Conservation (phyloP, 768 basidiomycete genomes). For the Postia placenta region DNA sequence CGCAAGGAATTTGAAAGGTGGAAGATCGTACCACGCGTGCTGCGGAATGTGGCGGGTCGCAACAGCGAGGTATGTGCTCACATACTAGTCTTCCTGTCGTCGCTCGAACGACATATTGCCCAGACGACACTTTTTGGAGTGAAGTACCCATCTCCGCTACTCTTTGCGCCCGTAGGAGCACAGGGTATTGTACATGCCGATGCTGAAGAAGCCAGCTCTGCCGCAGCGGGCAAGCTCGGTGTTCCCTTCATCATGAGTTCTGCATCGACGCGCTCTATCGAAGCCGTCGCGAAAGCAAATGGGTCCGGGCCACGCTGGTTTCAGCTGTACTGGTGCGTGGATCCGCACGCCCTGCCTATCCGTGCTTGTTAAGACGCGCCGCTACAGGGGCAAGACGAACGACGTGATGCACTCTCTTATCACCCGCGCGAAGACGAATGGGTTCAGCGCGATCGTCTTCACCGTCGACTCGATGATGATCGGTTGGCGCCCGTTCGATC, state of each 20-base stretch:
- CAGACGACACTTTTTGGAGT: slow-evolving; percentile 70
- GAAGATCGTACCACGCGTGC: slow-evolving; percentile 75
- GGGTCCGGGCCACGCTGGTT: slow-evolving; percentile 69
- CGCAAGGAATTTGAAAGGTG: slow-evolving; percentile 55
- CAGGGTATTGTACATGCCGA: slow-evolving; percentile 68
- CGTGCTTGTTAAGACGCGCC: too few relatives aligned
- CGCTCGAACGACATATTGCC: neutral
- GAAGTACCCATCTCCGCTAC: slow-evolving; percentile 51
- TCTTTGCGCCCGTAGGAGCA: slow-evolving; percentile 73
- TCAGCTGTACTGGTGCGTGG: slow-evolving; percentile 68
- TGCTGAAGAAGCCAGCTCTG: slow-evolving; percentile 65
- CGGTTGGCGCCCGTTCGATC: slow-evolving; percentile 77
- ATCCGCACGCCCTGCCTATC: neutral
- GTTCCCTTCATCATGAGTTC: slow-evolving; percentile 74
- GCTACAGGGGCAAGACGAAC: slow-evolving; percentile 16
- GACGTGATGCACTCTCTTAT: slow-evolving; percentile 62
- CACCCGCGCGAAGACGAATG: slow-evolving; percentile 55
- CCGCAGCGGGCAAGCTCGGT: slow-evolving; percentile 53
- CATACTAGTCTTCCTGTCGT: neutral
- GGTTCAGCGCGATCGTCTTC: slow-evolving; percentile 66
- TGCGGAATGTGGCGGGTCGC: slow-evolving; percentile 55
- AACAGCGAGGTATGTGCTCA: slow-evolving; percentile 45
- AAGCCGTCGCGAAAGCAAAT: slow-evolving; percentile 70
- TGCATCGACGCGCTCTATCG: slow-evolving; percentile 64
- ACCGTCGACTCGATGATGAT: slow-evolving; percentile 69